These are phyloP conservation scores for Teratosphaeria viscida DNA, from an alignment of 2,329 filamentous ascomycete species.

Conservation along the genomic window DNA sequence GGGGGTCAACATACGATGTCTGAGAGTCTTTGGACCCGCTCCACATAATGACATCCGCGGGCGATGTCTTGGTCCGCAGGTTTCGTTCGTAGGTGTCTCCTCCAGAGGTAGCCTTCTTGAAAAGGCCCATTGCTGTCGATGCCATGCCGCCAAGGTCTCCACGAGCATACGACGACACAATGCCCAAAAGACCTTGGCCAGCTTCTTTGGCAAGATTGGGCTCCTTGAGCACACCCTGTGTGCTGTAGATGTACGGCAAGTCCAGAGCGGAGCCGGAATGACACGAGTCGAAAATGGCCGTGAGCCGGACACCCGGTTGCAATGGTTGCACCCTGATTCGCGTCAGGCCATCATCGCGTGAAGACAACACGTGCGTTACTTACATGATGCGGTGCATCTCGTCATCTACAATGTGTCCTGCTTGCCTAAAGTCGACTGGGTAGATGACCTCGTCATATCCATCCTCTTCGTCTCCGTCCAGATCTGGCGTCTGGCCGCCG, in stretches of 20 bases:
- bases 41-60: conserved; percentile 96
- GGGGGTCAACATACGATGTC: conserved; percentile 60
- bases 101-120: conserved; percentile 77
- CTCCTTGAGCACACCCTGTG: conserved; percentile 70
- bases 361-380: conserved; percentile 5
- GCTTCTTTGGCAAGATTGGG: conserved; percentile 73
- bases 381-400: conserved; percentile 68
- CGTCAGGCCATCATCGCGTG: conserved; percentile 9
- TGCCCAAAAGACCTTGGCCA: conserved; percentile 57
- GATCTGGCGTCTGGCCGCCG: conserved; percentile 69
- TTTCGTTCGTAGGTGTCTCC: conserved; percentile 71
- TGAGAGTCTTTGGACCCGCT: conserved; percentile 93
- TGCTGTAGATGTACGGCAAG: conserved; percentile 70
- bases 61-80: conserved; percentile 79
- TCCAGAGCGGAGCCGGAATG: conserved; percentile 70
- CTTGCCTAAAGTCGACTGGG: conserved; percentile 67
- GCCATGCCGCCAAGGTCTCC: conserved; percentile 78
- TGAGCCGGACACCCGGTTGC: conserved; percentile 70
- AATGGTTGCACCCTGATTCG: conserved; percentile 54
- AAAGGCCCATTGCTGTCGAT: conserved; percentile 66
- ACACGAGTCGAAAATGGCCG: conserved; percentile 72
- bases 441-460: conserved; percentile 79
- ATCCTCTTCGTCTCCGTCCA: conserved; percentile 71
- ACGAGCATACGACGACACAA: conserved; percentile 53
- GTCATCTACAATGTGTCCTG: conserved; percentile 74